A percentile compares a stretch with the other conserved stretches of the same genome.
phyloP scores from a whole-genome alignment of 352 stramenopile genomes.

The Phytophthora macrochlamydospora region DNA sequence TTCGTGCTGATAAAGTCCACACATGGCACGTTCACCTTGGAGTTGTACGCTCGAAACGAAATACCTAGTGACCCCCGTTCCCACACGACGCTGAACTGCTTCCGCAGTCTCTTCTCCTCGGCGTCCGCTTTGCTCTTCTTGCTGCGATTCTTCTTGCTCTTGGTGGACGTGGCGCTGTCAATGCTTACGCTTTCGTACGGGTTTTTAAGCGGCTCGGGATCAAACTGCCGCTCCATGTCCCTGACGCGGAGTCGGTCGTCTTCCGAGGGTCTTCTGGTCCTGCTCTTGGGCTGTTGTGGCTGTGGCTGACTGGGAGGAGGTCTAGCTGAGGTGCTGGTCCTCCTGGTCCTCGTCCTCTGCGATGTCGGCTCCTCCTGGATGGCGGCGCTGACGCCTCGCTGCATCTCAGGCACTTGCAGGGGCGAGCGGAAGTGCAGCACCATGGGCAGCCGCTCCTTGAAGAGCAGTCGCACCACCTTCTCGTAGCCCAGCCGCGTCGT shows the following conservation, averaged over 20 bases:
- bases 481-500: slow-evolving; percentile 76
- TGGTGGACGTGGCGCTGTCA: slow-evolving; percentile 21
- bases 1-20: slow-evolving; percentile 68
- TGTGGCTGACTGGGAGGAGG: too few relatives aligned
- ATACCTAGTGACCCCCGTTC: slow-evolving; percentile 70
- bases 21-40: slow-evolving; percentile 71
- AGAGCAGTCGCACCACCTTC: slow-evolving; percentile 79
- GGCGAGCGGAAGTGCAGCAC: slow-evolving; percentile 79
- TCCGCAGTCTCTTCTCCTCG: slow-evolving; percentile 51
- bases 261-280: slow-evolving; percentile 13
- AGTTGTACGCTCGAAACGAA: slow-evolving; percentile 73
- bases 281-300: slow-evolving; percentile 4
- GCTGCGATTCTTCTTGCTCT: slow-evolving; percentile 28
- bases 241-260: slow-evolving; percentile 11
- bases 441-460: slow-evolving; percentile 76
- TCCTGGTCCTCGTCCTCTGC: slow-evolving; percentile 6
- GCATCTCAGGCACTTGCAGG: slow-evolving; percentile 20
- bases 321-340: slow-evolving; percentile 17
- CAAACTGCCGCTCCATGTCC: background rate
- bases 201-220: background rate
- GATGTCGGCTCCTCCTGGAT: slow-evolving; percentile 18
- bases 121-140: slow-evolving; percentile 32
- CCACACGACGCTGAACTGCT: slow-evolving; percentile 81
- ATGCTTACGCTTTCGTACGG: slow-evolving; percentile 17
- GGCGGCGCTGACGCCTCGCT: slow-evolving; percentile 15